Percentiles rank a stretch among this genome's conserved stretches.
These are phyloP conservation scores for Pythium rishiriense DNA, from an alignment of 352 stramenopile genomes.

Conservation along the genomic window DNA sequence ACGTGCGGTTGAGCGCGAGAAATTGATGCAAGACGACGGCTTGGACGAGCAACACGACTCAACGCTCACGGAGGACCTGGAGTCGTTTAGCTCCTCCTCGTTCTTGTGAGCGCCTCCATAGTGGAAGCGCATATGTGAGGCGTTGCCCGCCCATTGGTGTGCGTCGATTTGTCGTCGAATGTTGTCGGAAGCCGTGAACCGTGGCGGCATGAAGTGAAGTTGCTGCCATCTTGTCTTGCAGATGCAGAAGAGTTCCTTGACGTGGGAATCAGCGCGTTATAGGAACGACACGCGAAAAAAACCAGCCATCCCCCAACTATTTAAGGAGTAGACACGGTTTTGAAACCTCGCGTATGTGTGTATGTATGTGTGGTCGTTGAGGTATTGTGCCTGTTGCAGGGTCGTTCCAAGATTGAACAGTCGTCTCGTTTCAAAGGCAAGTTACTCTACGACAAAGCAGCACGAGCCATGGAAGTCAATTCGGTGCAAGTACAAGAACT, in stretches of 20 bases:
- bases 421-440: constrained; percentile 1
- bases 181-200: constrained; percentile 5
- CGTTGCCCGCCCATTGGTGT: constrained; percentile 7
- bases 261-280: no score
- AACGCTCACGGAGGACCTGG: constrained; percentile 75
- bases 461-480: constrained; percentile 38
- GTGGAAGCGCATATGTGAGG: not conserved
- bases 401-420: not conserved
- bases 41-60: constrained; percentile 64
- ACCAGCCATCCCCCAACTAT: constrained; percentile 26
- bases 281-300: constrained; percentile 4
- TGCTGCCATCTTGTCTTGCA: constrained; percentile 1
- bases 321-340: constrained; percentile 39
- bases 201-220: constrained; percentile 16
- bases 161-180: constrained; percentile 21
- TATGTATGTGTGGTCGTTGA: not conserved
- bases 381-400: constrained; percentile 8
- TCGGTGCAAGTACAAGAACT: constrained; percentile 60
- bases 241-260: not conserved
- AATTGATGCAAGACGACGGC: constrained; percentile 63
- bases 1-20: constrained; percentile 64
- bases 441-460: not conserved
- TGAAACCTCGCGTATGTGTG: constrained; percentile 19
- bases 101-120: constrained; percentile 63
- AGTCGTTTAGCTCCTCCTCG: constrained; percentile 86